These are phyloP conservation scores for Plasmopara viticola DNA, from an alignment of 352 stramenopile species.

Conservation along the genomic window DNA sequence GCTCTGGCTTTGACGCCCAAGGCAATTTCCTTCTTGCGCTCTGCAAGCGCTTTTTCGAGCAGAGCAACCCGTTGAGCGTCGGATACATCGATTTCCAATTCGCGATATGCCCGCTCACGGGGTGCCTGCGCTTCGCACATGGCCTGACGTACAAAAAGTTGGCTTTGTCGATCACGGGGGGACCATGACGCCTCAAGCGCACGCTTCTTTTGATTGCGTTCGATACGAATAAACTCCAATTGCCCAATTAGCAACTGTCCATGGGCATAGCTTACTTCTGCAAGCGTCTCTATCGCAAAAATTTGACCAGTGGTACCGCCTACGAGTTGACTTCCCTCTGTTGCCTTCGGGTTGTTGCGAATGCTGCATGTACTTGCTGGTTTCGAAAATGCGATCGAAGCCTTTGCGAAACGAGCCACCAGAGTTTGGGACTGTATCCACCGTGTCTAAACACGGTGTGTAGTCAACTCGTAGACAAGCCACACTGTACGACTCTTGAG, in stretches of 20 bases:
- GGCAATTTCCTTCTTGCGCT: slow-evolving; percentile 85
- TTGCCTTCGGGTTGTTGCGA: too few species aligned
- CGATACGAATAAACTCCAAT: slow-evolving; percentile 88
- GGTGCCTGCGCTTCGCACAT: slow-evolving; percentile 92
- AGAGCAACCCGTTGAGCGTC: slow-evolving; percentile 73
- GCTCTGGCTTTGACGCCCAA: slow-evolving; percentile 50
- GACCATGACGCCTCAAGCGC: slow-evolving; percentile 81
- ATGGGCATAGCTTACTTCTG: slow-evolving; percentile 51
- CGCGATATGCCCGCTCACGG: slow-evolving; percentile 79
- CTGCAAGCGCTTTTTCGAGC: slow-evolving; percentile 75
- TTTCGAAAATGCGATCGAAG: slow-evolving; percentile 33
- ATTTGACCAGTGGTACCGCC: too few species aligned
- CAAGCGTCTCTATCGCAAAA: slow-evolving; percentile 83
- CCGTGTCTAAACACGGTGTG: too few species aligned
- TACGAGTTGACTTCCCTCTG: too few species aligned
- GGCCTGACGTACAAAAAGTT: slow-evolving; percentile 79
- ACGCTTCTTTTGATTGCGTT: slow-evolving; percentile 82
- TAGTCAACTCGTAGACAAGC: too few species aligned
- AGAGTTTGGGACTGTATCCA: slow-evolving; percentile 71
- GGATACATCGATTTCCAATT: slow-evolving; percentile 85
- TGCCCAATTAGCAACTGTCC: slow-evolving; percentile 73
- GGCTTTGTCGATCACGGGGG: slow-evolving; percentile 93
- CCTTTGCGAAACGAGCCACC: slow-evolving; percentile 57
- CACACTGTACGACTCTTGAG: too few species aligned
- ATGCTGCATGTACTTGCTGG: too few species aligned